Evolutionary conservation across 2,329 filamentous ascomycete species (phyloP), one percentile per base, ranked within the genome.

Genomic region (Capronia coronata): DNA sequence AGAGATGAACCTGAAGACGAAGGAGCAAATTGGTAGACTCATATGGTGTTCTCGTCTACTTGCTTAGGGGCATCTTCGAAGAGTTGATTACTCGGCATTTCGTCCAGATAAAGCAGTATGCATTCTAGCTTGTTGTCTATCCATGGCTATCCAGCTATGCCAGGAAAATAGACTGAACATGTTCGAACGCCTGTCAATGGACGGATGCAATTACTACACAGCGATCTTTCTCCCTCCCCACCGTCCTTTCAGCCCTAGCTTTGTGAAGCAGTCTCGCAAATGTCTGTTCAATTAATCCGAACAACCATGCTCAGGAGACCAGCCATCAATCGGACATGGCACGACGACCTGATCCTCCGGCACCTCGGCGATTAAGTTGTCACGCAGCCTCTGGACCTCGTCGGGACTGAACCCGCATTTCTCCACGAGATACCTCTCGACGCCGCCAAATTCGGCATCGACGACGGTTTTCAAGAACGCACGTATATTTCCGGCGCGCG

Each of bases 401-500:
- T 56, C 48, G 9, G 22, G 35, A 19, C 22, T 57, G n/a, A 62
- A 47, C 1, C 58, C 60, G 32, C 55, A 57, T 40, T 50, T 49
- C 16, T 52, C 44, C 0, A 22, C 52, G 30, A 62, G 40, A 39
- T 61, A 62, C 13, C 30, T 37, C 32, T 56, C 50, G 11, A 56
- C 53, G 6, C 60, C 59, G 13, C 59, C 60, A 32, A 53, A 59
- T 39, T 58, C 59, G 18, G 48, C 53, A 21, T 59, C 49, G 7
- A 61, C 34, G 14, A 62, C 58, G 16, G 39, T 37, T 13, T 39
- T 45, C 37, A 62, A 34, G 32, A 54, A 59, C 2, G 56, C 59
- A 23, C 52, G 54, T 45, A 62, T 60, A 19, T 60, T 61, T 13
- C 56, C 55, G 1, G 57, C 56, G 11, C 58, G 43, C 35, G 40